phyloP scores from a whole-genome alignment of 805 yeast genomes.

The Candida rishiriensis region DNA sequence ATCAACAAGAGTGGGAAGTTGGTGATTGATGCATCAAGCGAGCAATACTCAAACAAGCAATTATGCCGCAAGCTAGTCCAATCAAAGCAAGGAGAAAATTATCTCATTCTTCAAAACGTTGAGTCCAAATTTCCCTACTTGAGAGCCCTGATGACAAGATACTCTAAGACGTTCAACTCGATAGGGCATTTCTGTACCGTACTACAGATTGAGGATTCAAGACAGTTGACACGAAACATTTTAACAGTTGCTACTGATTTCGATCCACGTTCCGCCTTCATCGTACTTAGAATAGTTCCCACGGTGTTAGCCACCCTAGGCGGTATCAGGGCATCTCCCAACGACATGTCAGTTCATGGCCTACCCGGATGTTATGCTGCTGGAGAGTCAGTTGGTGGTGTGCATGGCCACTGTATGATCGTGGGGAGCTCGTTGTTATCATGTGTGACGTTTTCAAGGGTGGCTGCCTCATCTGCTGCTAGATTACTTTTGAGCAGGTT shows the following conservation, averaged over 20 bases:
- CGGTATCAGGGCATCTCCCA: conserved; percentile 49
- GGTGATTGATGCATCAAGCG: conserved; percentile 3
- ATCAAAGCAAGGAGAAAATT: conserved; percentile 2
- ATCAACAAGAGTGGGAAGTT: conserved; percentile 7
- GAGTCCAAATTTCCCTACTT: background rate
- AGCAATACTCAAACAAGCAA: conserved; percentile 1
- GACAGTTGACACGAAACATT: background rate
- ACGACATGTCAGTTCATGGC: conserved; percentile 22
- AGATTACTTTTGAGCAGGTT: conserved; percentile 19
- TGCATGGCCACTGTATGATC: conserved; percentile 60
- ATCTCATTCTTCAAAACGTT: conserved; percentile 6
- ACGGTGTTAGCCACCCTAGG: conserved; percentile 38
- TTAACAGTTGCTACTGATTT: background rate
- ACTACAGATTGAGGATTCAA: background rate
- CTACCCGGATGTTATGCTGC: conserved; percentile 49
- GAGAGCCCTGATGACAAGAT: background rate
- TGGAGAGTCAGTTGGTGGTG: conserved; percentile 68
- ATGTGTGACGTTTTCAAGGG: conserved; percentile 57
- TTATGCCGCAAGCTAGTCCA: conserved; percentile 9
- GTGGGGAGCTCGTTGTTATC: conserved; percentile 56
- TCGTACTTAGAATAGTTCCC: conserved; percentile 10
- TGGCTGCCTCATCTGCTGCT: conserved; percentile 41
- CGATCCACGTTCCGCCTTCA: background rate
- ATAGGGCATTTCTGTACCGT: background rate
- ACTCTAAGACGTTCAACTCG: background rate